phyloP scores from a whole-genome alignment of 495 filamentous ascomycete genomes.

The Hapsidospora chrysogenum region DNA sequence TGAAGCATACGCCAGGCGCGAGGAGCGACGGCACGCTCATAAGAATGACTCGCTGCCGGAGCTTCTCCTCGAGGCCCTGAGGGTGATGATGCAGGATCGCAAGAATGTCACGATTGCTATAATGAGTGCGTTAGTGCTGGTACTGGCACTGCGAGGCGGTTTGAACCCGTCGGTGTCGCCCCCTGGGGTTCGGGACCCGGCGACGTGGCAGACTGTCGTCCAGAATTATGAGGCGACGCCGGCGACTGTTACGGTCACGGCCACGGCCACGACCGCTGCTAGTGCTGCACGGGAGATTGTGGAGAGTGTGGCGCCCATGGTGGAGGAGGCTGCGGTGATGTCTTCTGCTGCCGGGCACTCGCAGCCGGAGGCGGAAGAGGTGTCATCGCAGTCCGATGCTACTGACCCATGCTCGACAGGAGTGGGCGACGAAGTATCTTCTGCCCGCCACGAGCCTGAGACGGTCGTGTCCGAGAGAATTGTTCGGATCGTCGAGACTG shows the following conservation, averaged over 20 bases:
- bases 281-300: not conserved
- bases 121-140: conserved; percentile 39
- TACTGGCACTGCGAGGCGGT: conserved; percentile 28
- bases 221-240: conserved; percentile 1
- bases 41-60: conserved; percentile 33
- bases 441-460: conserved; percentile 5
- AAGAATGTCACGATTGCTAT: conserved; percentile 54
- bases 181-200: not conserved
- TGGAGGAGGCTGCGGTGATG: not conserved
- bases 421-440: no score
- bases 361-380: not conserved
- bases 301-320: not conserved
- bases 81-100: conserved; percentile 47
- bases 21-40: conserved; percentile 7
- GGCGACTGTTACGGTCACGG: conserved; percentile 1
- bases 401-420: no score
- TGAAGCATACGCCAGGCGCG: conserved; percentile 7
- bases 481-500: conserved; percentile 19
- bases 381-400: no score
- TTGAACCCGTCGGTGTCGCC: no score
- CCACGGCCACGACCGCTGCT: not conserved
- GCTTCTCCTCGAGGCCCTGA: conserved; percentile 51
- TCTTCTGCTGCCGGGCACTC: not conserved
- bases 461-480: conserved; percentile 15
- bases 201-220: not conserved